Conservation (phyloP, 1,139 yeast genomes). For the Pichia sp. region DNA sequence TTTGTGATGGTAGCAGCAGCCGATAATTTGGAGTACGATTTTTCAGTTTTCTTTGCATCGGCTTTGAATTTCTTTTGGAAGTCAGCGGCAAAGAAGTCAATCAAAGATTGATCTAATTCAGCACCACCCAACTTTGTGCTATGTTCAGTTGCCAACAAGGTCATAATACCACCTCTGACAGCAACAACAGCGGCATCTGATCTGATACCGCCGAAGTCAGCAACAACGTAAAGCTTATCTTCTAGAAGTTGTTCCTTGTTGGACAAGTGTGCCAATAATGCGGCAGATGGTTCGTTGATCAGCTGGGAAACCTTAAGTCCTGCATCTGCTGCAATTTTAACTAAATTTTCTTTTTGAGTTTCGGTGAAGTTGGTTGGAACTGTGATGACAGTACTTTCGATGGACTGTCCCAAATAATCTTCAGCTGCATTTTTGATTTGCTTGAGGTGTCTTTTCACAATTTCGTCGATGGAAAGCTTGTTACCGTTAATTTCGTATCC, state of each 20-base stretch:
- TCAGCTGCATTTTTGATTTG: slow-evolving; percentile 86
- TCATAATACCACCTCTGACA: slow-evolving; percentile 89
- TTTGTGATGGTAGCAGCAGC: slow-evolving; percentile 82
- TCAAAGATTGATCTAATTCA: slow-evolving; percentile 71
- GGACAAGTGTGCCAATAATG: slow-evolving; percentile 71
- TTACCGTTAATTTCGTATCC: slow-evolving; percentile 57
- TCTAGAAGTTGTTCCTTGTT: slow-evolving; percentile 50
- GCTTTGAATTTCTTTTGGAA: slow-evolving; percentile 83
- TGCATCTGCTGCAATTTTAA: slow-evolving; percentile 60
- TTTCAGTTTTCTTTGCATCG: slow-evolving; percentile 75
- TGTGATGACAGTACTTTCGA: slow-evolving; percentile 82
- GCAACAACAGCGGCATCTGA: slow-evolving; percentile 94
- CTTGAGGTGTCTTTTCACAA: slow-evolving; percentile 75
- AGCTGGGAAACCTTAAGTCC: slow-evolving; percentile 81
- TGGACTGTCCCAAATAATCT: slow-evolving; percentile 79
- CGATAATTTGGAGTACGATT: slow-evolving; percentile 84
- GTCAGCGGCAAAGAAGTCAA: slow-evolving; percentile 86
- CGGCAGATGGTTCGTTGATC: slow-evolving; percentile 91
- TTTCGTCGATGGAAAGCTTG: slow-evolving; percentile 65
- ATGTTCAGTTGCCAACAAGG: slow-evolving; percentile 83
- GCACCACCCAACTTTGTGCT: slow-evolving; percentile 85
- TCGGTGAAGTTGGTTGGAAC: slow-evolving; percentile 87
- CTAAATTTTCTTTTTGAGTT: slow-evolving; percentile 63
- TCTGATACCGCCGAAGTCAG: slow-evolving; percentile 95
- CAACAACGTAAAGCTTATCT: slow-evolving; percentile 85